Base-by-base conservation (phyloP, 2,329 filamentous ascomycete genomes). In the Aspergillus viridinutans region DNA sequence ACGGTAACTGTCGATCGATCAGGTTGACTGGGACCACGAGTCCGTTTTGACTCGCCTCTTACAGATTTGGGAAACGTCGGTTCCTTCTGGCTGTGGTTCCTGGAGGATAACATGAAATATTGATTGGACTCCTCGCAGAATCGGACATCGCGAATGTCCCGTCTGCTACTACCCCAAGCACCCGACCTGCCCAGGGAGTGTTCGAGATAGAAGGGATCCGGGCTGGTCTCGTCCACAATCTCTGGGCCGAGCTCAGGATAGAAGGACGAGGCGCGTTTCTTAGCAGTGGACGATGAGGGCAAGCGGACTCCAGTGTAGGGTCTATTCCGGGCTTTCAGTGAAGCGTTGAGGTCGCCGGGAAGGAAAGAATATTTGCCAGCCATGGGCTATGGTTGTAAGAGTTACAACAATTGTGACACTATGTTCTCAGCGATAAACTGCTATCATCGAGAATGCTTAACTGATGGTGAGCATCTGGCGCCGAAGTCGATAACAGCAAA, bases 201-300 rank as follows among this genome's bases (percentile, higher is more conserved):
- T 56, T 75, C 73, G 23, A 75, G 69, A 51, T 75, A 75, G 61
- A 75, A 75, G 4, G 73, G 73, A 56, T 75, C 73, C 5, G 66
- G 64, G 47, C 72, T 71, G 14, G 72, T 65, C 29, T 75, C 72
- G 58, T 73, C 72, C 4, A 67, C 43, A 5, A 64, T 65, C 51
- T 66, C 67, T 0, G 62, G 58, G 4, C 65, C 65, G 8, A 63
- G 61, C 21, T 62, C 55, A 4, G 70, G 69, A 40, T 69, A 67
- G 45, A 70, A 73, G 12, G 69, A 69, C 7, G 70, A 73, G 21
- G 57, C 63, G 40, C 67, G 65, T 57, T 72, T 70, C 42, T 67
- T 71, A 17, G 59, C 49, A 1, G 68, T 65, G 3, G 68, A 70
- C 2, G 66, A 62, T 3, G 64, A 61, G 4, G 69, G 68, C 50